Percentiles rank a stretch among this genome's conserved stretches.
Conservation (phyloP, 116 monocot genomes). For the Posidonia oceanica region DNA sequence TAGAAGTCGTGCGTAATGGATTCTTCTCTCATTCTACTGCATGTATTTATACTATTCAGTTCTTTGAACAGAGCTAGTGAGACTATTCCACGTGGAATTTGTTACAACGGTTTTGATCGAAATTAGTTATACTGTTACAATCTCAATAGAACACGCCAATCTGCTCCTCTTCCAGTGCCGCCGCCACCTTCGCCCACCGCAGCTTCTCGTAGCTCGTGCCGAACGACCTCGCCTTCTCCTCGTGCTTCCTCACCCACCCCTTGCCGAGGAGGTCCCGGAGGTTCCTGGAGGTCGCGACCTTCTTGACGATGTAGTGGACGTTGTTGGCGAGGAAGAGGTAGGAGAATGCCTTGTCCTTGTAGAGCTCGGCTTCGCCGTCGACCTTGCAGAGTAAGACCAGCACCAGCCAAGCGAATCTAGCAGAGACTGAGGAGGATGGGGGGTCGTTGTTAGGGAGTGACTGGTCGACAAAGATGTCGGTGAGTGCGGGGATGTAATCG, state of each 20-base stretch:
- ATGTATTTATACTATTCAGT: too few relatives aligned
- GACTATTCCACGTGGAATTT: too few relatives aligned
- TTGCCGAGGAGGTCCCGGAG: conserved; percentile 27
- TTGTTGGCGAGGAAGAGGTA: conserved; percentile 75
- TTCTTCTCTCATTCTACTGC: too few relatives aligned
- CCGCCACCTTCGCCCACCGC: conserved; percentile 14
- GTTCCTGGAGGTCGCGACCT: conserved; percentile 17
- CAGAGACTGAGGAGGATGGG: neutral
- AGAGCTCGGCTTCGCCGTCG: conserved; percentile 34
- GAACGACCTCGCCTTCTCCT: conserved; percentile 20
- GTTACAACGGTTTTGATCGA: too few relatives aligned
- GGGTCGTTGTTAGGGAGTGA: neutral
- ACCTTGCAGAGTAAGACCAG: conserved; percentile 48
- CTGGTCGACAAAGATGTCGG: conserved; percentile 24
- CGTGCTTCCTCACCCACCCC: conserved; percentile 33
- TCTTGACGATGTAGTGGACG: conserved; percentile 34
- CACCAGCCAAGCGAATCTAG: conserved; percentile 19
- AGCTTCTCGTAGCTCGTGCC: conserved; percentile 20
- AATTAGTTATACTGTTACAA: too few relatives aligned
- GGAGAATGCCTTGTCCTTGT: conserved; percentile 24
- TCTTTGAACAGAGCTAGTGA: too few relatives aligned
- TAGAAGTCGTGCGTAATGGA: too few relatives aligned
- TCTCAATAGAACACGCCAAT: conserved; percentile 9
- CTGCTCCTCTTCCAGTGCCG: neutral
- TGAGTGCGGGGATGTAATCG: conserved; percentile 28